Conservation (phyloP, 257 asterid species). For the Paulownia fortunei region DNA sequence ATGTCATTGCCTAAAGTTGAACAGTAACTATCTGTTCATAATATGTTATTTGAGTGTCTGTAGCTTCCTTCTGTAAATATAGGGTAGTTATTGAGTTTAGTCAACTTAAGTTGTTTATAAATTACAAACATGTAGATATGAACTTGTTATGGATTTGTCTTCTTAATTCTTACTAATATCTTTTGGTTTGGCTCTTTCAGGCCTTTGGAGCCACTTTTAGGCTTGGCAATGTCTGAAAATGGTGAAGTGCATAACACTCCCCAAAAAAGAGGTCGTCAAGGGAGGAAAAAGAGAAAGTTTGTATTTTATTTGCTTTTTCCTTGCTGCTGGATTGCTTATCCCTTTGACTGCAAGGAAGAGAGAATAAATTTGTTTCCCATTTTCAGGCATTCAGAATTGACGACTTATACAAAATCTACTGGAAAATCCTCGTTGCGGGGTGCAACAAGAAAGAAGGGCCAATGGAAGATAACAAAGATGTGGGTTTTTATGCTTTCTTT, state of each 20-base stretch:
- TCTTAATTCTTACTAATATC: slow-evolving; percentile 10
- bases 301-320: slow-evolving; percentile 42
- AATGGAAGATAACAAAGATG: slow-evolving; percentile 51
- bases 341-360: background rate
- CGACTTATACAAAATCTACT: slow-evolving; percentile 40
- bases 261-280: slow-evolving; percentile 55
- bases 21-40: background rate
- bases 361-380: slow-evolving; percentile 25
- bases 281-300: slow-evolving; percentile 83
- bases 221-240: slow-evolving; percentile 49
- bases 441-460: slow-evolving; percentile 55
- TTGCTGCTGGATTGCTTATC: slow-evolving; percentile 26
- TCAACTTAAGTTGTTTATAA: slow-evolving; percentile 9
- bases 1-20: slow-evolving; percentile 6
- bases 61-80: background rate
- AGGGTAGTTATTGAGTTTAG: slow-evolving; percentile 15
- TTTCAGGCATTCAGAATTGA: slow-evolving; percentile 62
- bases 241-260: slow-evolving; percentile 47
- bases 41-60: slow-evolving; percentile 3
- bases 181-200: slow-evolving; percentile 41
- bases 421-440: slow-evolving; percentile 45
- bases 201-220: slow-evolving; percentile 61
- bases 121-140: slow-evolving; percentile 9
- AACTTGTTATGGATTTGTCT: background rate
- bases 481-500: slow-evolving; percentile 39